Evolutionary conservation across 495 filamentous ascomycete genomes (phyloP).

Genomic region (Ascodesmis nigricans): DNA sequence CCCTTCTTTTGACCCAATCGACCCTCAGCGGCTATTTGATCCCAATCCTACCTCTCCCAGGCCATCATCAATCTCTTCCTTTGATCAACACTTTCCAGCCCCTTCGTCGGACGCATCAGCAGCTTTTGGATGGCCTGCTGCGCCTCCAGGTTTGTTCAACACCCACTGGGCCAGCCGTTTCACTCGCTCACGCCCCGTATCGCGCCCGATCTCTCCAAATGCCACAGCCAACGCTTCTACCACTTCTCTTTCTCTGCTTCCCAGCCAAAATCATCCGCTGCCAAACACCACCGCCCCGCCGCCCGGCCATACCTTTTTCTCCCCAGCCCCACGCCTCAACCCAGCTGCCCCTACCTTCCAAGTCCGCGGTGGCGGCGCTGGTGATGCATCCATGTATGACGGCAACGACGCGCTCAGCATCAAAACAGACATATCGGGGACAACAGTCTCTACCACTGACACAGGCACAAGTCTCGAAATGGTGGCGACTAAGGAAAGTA

Average conservation of each 20-base stretch:
- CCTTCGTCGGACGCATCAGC: slow-evolving; percentile 55
- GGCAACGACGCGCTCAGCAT: slow-evolving; percentile 13
- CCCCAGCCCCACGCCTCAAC: slow-evolving; percentile 9
- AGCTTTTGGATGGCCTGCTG: slow-evolving; percentile 40
- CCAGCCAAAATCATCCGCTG: neutral
- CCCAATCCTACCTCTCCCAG: slow-evolving; percentile 46
- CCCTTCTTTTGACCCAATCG: slow-evolving; percentile 35
- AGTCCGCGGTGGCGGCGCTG: slow-evolving; percentile 1
- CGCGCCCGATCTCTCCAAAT: slow-evolving; percentile 15
- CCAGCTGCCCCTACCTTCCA: slow-evolving; percentile 21
- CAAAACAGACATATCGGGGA: slow-evolving; percentile 9
- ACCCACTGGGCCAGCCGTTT: no score
- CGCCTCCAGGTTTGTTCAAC: no score
- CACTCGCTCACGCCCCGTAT: slow-evolving; percentile 6
- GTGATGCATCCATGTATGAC: neutral
- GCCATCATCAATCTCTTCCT: slow-evolving; percentile 57
- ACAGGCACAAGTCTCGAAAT: slow-evolving; percentile 8
- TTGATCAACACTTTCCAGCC: slow-evolving; percentile 46
- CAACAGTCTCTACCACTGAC: slow-evolving; percentile 3
- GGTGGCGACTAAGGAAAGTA: slow-evolving; percentile 11
- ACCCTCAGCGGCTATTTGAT: slow-evolving; percentile 32
- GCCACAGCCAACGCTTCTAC: slow-evolving; percentile 7
- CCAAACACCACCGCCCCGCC: no score
- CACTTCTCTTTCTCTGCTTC: slow-evolving; percentile 3
- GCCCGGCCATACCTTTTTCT: slow-evolving; percentile 3